Evolutionary conservation across 345 rosid genomes (phyloP).

Genomic region (Hirschfeldia incana): DNA sequence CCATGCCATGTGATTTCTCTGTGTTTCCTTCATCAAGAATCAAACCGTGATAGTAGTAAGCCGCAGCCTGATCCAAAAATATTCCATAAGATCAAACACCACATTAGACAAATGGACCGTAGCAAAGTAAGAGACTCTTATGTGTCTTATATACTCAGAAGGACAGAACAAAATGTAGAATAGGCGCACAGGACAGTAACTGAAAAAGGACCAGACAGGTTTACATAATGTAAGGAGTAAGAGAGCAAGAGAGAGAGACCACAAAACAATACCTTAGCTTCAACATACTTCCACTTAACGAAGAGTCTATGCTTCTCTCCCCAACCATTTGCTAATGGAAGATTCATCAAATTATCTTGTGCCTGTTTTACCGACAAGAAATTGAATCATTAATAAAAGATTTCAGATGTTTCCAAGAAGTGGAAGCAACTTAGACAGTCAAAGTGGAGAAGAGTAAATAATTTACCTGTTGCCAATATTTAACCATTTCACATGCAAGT

Average conservation of each 20-base stretch:
- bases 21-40: conserved; percentile 98
- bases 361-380: conserved; percentile 60
- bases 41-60: conserved; percentile 97
- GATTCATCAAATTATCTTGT: conserved; percentile 88
- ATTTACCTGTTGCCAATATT: conserved; percentile 97
- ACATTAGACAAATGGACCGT: conserved; percentile 26
- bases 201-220: conserved; percentile 19
- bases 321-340: conserved; percentile 92
- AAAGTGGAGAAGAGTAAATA: not conserved
- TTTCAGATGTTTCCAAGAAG: conserved; percentile 18
- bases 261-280: conserved; percentile 67
- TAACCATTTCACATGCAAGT: conserved; percentile 99
- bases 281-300: conserved; percentile 91
- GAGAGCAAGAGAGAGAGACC: not conserved
- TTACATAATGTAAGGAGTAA: not conserved
- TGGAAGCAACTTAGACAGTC: not conserved
- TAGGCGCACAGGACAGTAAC: conserved; percentile 11
- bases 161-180: not conserved
- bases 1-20: conserved; percentile 95
- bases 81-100: not conserved
- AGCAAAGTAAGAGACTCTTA: not conserved
- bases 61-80: conserved; percentile 83
- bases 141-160: conserved; percentile 6
- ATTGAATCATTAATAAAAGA: conserved; percentile 5
- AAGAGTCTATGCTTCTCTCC: conserved; percentile 87